Evolutionary conservation across 495 filamentous ascomycete species (phyloP).

Genomic region (Hyaloscypha bicolor): DNA sequence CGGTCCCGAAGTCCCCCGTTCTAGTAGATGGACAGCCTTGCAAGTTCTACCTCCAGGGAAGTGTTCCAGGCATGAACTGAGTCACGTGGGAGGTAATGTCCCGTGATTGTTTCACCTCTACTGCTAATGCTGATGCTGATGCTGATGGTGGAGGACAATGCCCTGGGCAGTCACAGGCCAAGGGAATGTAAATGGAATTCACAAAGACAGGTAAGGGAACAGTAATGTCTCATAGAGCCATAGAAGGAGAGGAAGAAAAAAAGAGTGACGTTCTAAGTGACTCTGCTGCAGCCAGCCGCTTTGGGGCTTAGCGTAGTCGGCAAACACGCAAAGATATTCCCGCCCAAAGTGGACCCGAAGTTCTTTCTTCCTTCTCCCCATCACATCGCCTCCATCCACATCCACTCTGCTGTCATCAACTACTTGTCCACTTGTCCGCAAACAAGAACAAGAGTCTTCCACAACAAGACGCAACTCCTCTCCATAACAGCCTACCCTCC

Average conservation of each 20-base stretch:
- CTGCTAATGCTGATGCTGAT: no score
- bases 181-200: background rate
- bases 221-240: background rate
- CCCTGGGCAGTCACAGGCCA: background rate
- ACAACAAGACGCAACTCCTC: slow-evolving; percentile 13
- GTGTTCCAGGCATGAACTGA: background rate
- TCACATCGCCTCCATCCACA: background rate
- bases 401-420: slow-evolving; percentile 3
- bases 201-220: background rate
- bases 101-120: background rate
- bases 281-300: background rate
- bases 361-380: background rate
- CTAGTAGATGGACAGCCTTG: background rate
- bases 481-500: background rate
- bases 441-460: slow-evolving; percentile 13
- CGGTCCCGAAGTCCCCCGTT: background rate
- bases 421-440: background rate
- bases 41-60: background rate
- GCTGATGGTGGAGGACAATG: background rate
- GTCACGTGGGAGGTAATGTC: background rate
- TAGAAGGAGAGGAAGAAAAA: background rate
- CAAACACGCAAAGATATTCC: background rate
- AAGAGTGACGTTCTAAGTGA: background rate
- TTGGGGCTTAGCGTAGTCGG: background rate
- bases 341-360: background rate